Conservation (phyloP, 352 stramenopile species). For the Globisporangium cystogenes region DNA sequence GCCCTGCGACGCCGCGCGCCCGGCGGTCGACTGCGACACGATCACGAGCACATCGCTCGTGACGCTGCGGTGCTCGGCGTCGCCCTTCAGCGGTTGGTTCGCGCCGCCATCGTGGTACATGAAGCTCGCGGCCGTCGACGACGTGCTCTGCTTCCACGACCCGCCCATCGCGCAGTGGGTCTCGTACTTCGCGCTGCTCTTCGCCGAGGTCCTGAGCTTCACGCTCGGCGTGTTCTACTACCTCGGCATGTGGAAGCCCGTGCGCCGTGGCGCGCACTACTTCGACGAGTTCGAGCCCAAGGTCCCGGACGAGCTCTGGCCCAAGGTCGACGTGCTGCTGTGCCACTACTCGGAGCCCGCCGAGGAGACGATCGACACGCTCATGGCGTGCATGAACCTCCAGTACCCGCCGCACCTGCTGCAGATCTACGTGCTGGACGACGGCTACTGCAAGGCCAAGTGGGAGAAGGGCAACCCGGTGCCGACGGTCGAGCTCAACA, state of each 20-base stretch:
- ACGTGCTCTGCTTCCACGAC: constrained; percentile 74
- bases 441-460: constrained; percentile 80
- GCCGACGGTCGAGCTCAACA: constrained; percentile 19
- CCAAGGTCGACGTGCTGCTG: constrained; percentile 79
- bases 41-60: constrained; percentile 57
- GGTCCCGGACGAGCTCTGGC: constrained; percentile 78
- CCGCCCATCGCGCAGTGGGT: constrained; percentile 75
- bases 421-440: constrained; percentile 83
- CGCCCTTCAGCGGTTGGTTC: constrained; percentile 68
- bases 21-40: constrained; percentile 45
- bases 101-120: constrained; percentile 71
- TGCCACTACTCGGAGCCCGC: constrained; percentile 80
- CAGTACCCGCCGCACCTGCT: constrained; percentile 85
- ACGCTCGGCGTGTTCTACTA: constrained; percentile 79
- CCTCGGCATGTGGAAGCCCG: constrained; percentile 87
- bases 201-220: constrained; percentile 62
- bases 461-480: constrained; percentile 75
- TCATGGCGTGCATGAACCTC: constrained; percentile 85
- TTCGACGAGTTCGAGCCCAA: constrained; percentile 83
- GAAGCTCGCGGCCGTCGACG: constrained; percentile 56
- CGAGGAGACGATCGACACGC: constrained; percentile 80
- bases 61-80: constrained; percentile 35
- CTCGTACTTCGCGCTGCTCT: constrained; percentile 68
- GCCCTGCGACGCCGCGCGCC: constrained; percentile 56
- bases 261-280: constrained; percentile 83